Base-by-base conservation (phyloP, 257 asterid species). In the Echium plantagineum region DNA sequence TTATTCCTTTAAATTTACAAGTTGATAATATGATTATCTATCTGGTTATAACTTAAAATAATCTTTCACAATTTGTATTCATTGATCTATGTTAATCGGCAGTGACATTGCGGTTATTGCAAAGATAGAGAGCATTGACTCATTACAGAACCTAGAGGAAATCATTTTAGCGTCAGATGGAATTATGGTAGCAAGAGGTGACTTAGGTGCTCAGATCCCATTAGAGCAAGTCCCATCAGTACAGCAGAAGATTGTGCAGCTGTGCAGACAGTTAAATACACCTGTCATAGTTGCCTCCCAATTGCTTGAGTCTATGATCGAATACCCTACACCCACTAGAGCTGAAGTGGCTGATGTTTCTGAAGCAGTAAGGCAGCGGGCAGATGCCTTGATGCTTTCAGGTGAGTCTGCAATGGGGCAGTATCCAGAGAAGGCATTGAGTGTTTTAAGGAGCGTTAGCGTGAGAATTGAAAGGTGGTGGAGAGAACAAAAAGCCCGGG, bases 381-480 rank as follows among this genome's bases (percentile, higher is more conserved):
- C 97, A 53, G 99, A 93, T 60, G 99, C 97, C 55, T 72, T 93
- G 66, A 93, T 93, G 99, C 97, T 93, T 20, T 93, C 99, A 21
- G 99, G 99, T 62, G 99, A 93, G 75, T 89, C 99, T 21, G 99
- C 99, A 77, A 93, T 89, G 99, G 99, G 99, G 42, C 97, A 83
- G 78, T 89, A 53, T 68, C 99, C 99, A 46, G 99, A 93, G 17
- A 93, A 93, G 74, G 96, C 99, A 57, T 75, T 89, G 86, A 77
- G 83, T 35, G 99, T 93, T 51, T 61, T 93, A 69, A 86, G 99
- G 81, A 93, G 78, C 75, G 97, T 89, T 60, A 89, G 97, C 71
- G 71, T 93, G 78, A 86, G 97, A 76, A 93, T 89, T 17, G 97
- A 93, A 82, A 93, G 79, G 78, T 85, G 94, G 96, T 89, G 99